These are phyloP conservation scores for Thelonectria discophora DNA, from an alignment of 2,329 filamentous ascomycete species.

Conservation along the genomic window DNA sequence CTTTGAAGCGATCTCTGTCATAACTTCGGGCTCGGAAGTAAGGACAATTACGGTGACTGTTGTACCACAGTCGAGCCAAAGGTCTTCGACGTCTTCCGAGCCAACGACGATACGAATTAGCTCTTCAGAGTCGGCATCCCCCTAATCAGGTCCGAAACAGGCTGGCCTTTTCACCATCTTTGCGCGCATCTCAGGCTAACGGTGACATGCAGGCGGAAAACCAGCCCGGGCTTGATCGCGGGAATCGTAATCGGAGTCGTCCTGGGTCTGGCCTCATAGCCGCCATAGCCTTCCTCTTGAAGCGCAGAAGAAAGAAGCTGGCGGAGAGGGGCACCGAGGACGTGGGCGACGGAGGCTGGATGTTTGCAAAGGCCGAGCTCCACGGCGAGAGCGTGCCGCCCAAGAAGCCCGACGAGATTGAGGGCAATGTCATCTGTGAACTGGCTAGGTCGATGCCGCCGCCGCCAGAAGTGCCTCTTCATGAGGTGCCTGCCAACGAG, in stretches of 20 bases:
- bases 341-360: not conserved
- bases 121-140: not conserved
- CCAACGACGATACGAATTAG: no score
- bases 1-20: no score
- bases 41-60: no score
- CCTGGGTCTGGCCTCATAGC: not conserved
- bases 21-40: no score
- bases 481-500: not conserved
- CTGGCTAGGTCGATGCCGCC: not conserved
- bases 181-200: not conserved
- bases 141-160: not conserved
- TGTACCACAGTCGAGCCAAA: no score
- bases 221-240: not conserved
- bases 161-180: not conserved
- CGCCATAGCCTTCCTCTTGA: not conserved
- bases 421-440: not conserved
- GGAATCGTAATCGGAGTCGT: not conserved
- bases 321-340: not conserved
- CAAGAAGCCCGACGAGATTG: constrained; percentile 1
- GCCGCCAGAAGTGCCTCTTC: not conserved
- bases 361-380: constrained; percentile 4
- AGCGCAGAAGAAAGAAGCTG: not conserved
- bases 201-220: not conserved
- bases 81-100: no score
- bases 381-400: not conserved